Evolutionary conservation across 192 early-diverging fungal species (phyloP).

Genomic region (Gaertneriomyces semiglobifer): DNA sequence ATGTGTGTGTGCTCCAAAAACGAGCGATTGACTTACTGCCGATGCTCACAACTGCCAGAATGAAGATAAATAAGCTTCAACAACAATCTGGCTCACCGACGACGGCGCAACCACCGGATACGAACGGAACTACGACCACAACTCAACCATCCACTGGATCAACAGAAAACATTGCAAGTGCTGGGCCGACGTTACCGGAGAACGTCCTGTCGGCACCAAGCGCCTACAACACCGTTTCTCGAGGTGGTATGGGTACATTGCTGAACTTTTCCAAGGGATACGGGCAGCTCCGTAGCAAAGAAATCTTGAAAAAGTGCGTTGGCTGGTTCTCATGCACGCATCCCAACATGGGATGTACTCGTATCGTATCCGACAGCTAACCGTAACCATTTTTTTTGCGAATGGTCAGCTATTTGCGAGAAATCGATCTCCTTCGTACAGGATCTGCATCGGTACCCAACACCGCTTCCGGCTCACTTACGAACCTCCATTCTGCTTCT

Average conservation of each 20-base stretch:
- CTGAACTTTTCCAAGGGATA: slow-evolving; percentile 53
- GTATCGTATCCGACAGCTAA: neutral
- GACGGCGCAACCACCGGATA: neutral
- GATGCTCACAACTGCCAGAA: neutral
- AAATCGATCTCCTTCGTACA: slow-evolving; percentile 44
- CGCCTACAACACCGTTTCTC: slow-evolving; percentile 26
- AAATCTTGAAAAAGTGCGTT: slow-evolving; percentile 69
- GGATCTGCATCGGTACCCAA: slow-evolving; percentile 1
- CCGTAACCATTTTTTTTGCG: neutral
- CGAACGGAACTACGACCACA: neutral
- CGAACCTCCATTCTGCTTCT: too few species aligned
- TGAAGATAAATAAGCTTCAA: slow-evolving; percentile 2
- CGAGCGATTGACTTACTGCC: neutral
- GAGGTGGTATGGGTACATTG: slow-evolving; percentile 13
- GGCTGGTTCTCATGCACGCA: neutral
- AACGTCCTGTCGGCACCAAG: slow-evolving; percentile 19
- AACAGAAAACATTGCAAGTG: neutral
- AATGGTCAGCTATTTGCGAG: slow-evolving; percentile 40
- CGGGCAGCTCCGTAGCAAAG: slow-evolving; percentile 58
- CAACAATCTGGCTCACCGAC: neutral
- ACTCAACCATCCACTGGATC: neutral
- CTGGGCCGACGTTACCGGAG: slow-evolving; percentile 12
- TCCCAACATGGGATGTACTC: neutral
- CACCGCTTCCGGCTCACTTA: too few species aligned
- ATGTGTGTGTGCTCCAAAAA: neutral